These are phyloP conservation scores for Inonotus hispidus DNA, from an alignment of 1,284 basidiomycete species.

Conservation along the genomic window DNA sequence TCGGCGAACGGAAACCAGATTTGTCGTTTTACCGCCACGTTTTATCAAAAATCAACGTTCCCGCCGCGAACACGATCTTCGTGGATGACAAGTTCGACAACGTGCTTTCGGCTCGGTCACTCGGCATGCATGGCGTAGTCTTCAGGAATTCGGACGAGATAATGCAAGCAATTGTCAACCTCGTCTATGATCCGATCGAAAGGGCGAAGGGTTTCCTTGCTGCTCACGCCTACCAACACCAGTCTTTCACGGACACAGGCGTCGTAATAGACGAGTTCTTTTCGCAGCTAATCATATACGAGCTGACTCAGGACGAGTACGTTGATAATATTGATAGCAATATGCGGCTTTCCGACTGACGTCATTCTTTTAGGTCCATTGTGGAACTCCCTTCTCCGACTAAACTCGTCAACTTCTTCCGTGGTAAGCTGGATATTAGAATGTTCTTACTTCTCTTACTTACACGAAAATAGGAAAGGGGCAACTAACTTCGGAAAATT, in stretches of 20 bases:
- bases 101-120: slow-evolving; percentile 47
- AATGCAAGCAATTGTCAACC: slow-evolving; percentile 39
- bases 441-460: slow-evolving; percentile 48
- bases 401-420: neutral
- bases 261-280: slow-evolving; percentile 45
- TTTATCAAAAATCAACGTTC: slow-evolving; percentile 26
- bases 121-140: slow-evolving; percentile 49
- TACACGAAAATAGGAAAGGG: slow-evolving; percentile 32
- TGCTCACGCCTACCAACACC: slow-evolving; percentile 34
- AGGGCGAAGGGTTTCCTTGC: slow-evolving; percentile 38
- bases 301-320: slow-evolving; percentile 36
- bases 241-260: slow-evolving; percentile 43
- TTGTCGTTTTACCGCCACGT: slow-evolving; percentile 49
- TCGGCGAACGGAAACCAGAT: slow-evolving; percentile 48
- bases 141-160: slow-evolving; percentile 38
- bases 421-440: slow-evolving; percentile 28
- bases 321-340: slow-evolving; percentile 25
- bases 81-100: slow-evolving; percentile 60
- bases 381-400: neutral
- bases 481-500: slow-evolving; percentile 3
- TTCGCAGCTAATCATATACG: slow-evolving; percentile 49
- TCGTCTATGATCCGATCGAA: slow-evolving; percentile 41
- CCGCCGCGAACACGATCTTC: slow-evolving; percentile 34
- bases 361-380: neutral
- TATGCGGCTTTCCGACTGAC: neutral